Conservation (phyloP, 345 rosid species). For the Eucalyptus melliodora region DNA sequence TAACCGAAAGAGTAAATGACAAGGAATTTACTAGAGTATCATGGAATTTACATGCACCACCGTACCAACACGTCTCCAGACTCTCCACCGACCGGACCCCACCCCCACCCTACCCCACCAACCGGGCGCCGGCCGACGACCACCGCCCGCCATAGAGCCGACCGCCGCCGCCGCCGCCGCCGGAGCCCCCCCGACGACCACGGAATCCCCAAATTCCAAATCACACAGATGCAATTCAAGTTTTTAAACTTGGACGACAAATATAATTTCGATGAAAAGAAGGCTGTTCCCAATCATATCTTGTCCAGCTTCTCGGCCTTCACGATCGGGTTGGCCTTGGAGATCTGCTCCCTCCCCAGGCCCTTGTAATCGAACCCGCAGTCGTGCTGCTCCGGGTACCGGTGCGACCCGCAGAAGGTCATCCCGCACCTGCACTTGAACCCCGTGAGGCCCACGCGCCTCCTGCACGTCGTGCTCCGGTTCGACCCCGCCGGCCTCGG, state of each 20-base stretch:
- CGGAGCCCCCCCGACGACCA: background rate
- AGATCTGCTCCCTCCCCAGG: conserved; percentile 63
- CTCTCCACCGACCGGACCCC: background rate
- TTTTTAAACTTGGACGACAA: background rate
- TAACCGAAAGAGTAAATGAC: background rate
- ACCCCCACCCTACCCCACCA: background rate
- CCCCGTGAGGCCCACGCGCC: conserved; percentile 83
- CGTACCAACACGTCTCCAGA: background rate
- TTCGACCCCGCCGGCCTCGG: conserved; percentile 11
- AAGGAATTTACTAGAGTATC: background rate
- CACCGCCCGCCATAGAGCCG: background rate
- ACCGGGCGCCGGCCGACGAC: background rate
- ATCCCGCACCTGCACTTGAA: conserved; percentile 83
- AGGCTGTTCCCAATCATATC: conserved; percentile 13
- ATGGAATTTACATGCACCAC: background rate
- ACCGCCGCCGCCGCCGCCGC: background rate
- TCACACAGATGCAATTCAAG: background rate
- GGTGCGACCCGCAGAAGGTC: conserved; percentile 60
- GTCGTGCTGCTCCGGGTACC: conserved; percentile 76
- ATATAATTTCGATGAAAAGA: background rate
- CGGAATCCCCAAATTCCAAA: background rate
- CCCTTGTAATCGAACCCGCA: conserved; percentile 73
- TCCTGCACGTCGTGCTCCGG: conserved; percentile 56
- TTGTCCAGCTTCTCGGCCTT: conserved; percentile 60
- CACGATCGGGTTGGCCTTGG: conserved; percentile 65